These are phyloP conservation scores for Arthrobotrys pseudoclavata DNA, from an alignment of 2,329 filamentous ascomycete species.

Conservation along the genomic window DNA sequence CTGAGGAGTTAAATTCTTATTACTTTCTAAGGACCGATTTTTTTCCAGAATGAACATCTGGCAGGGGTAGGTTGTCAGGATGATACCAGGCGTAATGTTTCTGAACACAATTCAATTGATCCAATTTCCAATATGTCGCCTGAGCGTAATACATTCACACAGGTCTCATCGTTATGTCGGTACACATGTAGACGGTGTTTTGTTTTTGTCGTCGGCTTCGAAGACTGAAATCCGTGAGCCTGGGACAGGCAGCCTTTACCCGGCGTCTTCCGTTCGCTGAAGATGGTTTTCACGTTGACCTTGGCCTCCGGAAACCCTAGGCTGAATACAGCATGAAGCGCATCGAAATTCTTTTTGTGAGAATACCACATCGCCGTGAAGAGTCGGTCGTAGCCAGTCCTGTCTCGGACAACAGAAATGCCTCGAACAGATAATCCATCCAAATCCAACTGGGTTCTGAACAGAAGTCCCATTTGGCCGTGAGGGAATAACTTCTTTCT, in stretches of 20 bases:
- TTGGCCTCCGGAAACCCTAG: constrained; percentile 36
- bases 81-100: constrained; percentile 50
- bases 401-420: constrained; percentile 59
- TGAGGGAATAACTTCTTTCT: constrained; percentile 41
- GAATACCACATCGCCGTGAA: constrained; percentile 28
- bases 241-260: constrained; percentile 49
- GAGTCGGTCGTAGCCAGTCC: constrained; percentile 41
- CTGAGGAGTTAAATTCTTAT: constrained; percentile 17
- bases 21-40: constrained; percentile 22
- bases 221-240: constrained; percentile 41
- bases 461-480: constrained; percentile 35
- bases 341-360: constrained; percentile 44
- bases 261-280: constrained; percentile 46
- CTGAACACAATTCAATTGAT: constrained; percentile 41
- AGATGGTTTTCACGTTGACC: constrained; percentile 35
- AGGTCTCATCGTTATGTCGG: background rate
- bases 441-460: constrained; percentile 12
- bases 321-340: constrained; percentile 48
- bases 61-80: constrained; percentile 12
- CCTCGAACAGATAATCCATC: constrained; percentile 43
- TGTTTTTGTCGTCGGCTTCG: constrained; percentile 36
- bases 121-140: constrained; percentile 36
- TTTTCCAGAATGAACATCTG: constrained; percentile 47
- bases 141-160: constrained; percentile 43
- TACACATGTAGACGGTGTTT: background rate